A percentile compares a stretch with the other conserved stretches of the same genome.
Conservation (phyloP, 805 yeast genomes). For the Yamadazyma sp. region DNA sequence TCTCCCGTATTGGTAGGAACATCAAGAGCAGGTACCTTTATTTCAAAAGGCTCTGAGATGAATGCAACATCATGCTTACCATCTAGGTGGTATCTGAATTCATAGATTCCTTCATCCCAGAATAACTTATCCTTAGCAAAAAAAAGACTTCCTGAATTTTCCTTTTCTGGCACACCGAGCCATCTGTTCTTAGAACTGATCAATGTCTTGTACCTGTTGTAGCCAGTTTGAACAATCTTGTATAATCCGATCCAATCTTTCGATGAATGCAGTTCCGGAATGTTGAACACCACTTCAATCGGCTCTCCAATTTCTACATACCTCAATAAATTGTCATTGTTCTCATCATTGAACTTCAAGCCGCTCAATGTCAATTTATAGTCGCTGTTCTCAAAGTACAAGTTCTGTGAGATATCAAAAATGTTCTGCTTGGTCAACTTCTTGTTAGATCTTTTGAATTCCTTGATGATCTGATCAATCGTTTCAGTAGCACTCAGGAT, state of each 20-base stretch:
- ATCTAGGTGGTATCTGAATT: slow-evolving; percentile 67
- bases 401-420: slow-evolving; percentile 40
- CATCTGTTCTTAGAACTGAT: slow-evolving; percentile 68
- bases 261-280: slow-evolving; percentile 48
- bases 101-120: slow-evolving; percentile 72
- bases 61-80: slow-evolving; percentile 69
- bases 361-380: slow-evolving; percentile 28
- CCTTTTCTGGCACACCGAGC: slow-evolving; percentile 41
- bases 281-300: slow-evolving; percentile 52
- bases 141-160: slow-evolving; percentile 44
- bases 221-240: slow-evolving; percentile 57
- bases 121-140: slow-evolving; percentile 51
- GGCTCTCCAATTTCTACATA: slow-evolving; percentile 49
- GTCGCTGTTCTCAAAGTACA: slow-evolving; percentile 37
- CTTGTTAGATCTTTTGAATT: slow-evolving; percentile 35
- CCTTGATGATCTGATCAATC: slow-evolving; percentile 47
- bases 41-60: slow-evolving; percentile 65
- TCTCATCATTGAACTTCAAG: slow-evolving; percentile 17
- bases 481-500: slow-evolving; percentile 39
- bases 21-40: slow-evolving; percentile 42
- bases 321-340: slow-evolving; percentile 13
- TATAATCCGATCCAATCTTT: slow-evolving; percentile 81
- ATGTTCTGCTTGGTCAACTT: slow-evolving; percentile 35
- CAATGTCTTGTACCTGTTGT: slow-evolving; percentile 53
- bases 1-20: slow-evolving; percentile 30